A percentile compares a stretch with the other conserved stretches of the same genome.
phyloP scores from a whole-genome alignment of 139 green algal genomes.

The Spirogloea muscicola region DNA sequence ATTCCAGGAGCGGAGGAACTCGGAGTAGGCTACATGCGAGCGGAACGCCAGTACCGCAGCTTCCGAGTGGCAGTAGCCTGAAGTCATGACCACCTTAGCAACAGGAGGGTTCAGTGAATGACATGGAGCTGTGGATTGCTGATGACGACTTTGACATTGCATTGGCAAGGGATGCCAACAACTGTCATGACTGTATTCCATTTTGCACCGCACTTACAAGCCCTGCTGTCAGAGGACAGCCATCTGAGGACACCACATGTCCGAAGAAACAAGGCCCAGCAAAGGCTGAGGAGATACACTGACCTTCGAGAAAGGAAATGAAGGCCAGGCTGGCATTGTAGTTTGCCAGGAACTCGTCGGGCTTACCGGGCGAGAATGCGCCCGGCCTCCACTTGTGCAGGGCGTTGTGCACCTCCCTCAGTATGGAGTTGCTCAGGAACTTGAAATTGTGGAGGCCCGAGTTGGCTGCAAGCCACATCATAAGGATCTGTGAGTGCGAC shows the following conservation, averaged over 20 bases:
- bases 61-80: constrained; percentile 45
- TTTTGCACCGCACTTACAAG: too few relatives aligned
- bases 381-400: constrained; percentile 59
- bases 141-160: too few relatives aligned
- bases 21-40: constrained; percentile 48
- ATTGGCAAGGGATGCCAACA: too few relatives aligned
- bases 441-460: constrained; percentile 65
- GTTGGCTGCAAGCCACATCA: constrained; percentile 44
- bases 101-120: too few relatives aligned
- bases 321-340: constrained; percentile 65
- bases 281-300: neutral
- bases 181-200: too few relatives aligned
- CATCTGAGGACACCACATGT: too few relatives aligned
- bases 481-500: neutral
- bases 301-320: constrained; percentile 59
- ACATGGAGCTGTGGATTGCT: too few relatives aligned
- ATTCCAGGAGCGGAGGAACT: constrained; percentile 82
- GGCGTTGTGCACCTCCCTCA: constrained; percentile 68
- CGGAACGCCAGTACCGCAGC: constrained; percentile 62
- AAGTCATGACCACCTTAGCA: too few relatives aligned
- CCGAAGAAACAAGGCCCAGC: too few relatives aligned
- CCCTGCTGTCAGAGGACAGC: too few relatives aligned
- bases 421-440: constrained; percentile 71
- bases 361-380: constrained; percentile 80
- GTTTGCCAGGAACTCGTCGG: constrained; percentile 76